Evolutionary conservation across 495 filamentous ascomycete genomes (phyloP).

Genomic region (Penicillium canescens): DNA sequence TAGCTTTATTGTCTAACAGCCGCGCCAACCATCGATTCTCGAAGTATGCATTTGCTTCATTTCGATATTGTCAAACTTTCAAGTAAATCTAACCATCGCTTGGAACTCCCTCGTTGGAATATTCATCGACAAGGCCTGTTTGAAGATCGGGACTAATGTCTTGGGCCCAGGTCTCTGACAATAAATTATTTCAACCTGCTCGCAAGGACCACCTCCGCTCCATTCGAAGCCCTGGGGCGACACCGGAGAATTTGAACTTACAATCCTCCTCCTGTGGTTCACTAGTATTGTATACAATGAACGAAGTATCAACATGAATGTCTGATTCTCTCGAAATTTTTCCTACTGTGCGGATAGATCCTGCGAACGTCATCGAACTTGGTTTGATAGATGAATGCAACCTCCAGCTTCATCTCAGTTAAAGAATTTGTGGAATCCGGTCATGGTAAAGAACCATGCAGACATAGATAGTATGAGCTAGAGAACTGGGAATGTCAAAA

Average conservation of each 20-base stretch:
- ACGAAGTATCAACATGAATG: no score
- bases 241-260: no score
- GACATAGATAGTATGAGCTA: not conserved
- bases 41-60: conserved; percentile 22
- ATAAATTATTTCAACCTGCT: no score
- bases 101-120: conserved; percentile 32
- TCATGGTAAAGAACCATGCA: not conserved
- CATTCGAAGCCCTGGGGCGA: no score
- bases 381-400: not conserved
- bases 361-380: not conserved
- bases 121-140: conserved; percentile 31
- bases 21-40: conserved; percentile 22
- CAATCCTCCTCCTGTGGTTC: no score
- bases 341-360: not conserved
- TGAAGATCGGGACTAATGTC: conserved; percentile 14
- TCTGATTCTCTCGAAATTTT: not conserved
- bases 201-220: no score
- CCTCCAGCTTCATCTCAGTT: not conserved
- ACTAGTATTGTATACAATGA: no score
- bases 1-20: conserved; percentile 22
- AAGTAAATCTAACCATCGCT: conserved; percentile 40
- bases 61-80: conserved; percentile 38
- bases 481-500: no score
- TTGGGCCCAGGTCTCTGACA: no score
- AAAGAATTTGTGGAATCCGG: not conserved